Percentiles rank a stretch among this genome's conserved stretches.
Conservation (phyloP, 257 asterid genomes). For the Catharanthus roseus region DNA sequence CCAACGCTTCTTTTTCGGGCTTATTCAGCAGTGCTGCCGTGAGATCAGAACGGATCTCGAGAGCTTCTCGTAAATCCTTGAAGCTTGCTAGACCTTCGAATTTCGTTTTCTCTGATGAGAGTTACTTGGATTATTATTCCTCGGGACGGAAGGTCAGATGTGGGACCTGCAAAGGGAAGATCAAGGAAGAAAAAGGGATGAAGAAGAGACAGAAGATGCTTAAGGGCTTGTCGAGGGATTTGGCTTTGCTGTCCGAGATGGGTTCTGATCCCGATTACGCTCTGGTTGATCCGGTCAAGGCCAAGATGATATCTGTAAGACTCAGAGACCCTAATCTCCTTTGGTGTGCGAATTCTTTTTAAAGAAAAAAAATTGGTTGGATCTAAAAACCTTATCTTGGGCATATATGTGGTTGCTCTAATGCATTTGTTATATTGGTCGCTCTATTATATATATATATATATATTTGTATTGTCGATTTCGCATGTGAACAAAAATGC, state of each 20-base stretch:
- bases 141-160: constrained; percentile 21
- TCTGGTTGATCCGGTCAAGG: constrained; percentile 43
- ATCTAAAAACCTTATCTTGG: not conserved
- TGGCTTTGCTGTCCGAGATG: constrained; percentile 42
- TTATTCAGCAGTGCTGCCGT: not conserved
- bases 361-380: not conserved
- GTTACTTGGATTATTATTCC: constrained; percentile 49
- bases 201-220: constrained; percentile 62
- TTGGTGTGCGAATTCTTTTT: not conserved
- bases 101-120: constrained; percentile 40
- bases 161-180: constrained; percentile 19
- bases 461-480: no score
- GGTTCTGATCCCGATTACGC: constrained; percentile 18
- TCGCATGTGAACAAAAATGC: not conserved
- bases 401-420: not conserved
- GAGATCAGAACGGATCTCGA: not conserved
- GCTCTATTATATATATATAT: no score
- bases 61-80: constrained; percentile 1
- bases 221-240: constrained; percentile 50
- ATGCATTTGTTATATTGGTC: no score
- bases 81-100: not conserved
- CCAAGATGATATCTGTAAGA: constrained; percentile 54
- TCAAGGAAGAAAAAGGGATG: constrained; percentile 33
- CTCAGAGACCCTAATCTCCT: not conserved
- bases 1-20: not conserved